Evolutionary conservation across 495 filamentous ascomycete species (phyloP).

Genomic region (Evernia prunastri): DNA sequence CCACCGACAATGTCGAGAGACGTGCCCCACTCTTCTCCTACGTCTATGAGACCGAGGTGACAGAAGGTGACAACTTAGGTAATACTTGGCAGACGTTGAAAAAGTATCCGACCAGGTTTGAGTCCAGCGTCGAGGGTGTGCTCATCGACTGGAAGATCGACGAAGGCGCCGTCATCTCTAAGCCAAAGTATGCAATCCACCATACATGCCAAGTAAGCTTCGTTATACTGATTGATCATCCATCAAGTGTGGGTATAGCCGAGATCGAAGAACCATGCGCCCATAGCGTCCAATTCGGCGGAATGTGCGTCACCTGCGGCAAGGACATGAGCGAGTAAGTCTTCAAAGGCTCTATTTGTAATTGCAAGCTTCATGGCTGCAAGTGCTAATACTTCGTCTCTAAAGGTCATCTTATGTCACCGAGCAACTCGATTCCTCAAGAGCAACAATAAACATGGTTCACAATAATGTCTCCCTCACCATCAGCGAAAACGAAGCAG

Average conservation of each 20-base stretch:
- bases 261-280: conserved; percentile 87
- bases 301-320: conserved; percentile 85
- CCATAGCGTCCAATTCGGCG: conserved; percentile 84
- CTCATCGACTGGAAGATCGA: conserved; percentile 68
- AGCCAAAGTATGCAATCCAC: conserved; percentile 32
- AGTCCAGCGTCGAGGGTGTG: conserved; percentile 73
- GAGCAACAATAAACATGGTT: conserved; percentile 86
- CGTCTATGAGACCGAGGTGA: conserved; percentile 67
- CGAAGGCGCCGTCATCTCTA: conserved; percentile 61
- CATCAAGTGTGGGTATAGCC: conserved; percentile 49
- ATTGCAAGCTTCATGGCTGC: not conserved
- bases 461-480: conserved; percentile 81
- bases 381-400: conserved; percentile 6
- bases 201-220: not conserved
- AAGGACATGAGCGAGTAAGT: conserved; percentile 89
- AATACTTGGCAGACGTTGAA: conserved; percentile 61
- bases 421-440: conserved; percentile 55
- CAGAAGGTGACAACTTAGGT: conserved; percentile 64
- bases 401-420: conserved; percentile 53
- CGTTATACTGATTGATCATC: conserved; percentile 19
- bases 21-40: conserved; percentile 76
- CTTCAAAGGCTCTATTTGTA: not conserved
- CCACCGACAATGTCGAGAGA: conserved; percentile 65
- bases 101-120: conserved; percentile 67
- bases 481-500: conserved; percentile 67